Evolutionary conservation across 148 eudicot genomes (phyloP), one percentile per base, ranked within the genome.

Genomic region (Cornus florida): DNA sequence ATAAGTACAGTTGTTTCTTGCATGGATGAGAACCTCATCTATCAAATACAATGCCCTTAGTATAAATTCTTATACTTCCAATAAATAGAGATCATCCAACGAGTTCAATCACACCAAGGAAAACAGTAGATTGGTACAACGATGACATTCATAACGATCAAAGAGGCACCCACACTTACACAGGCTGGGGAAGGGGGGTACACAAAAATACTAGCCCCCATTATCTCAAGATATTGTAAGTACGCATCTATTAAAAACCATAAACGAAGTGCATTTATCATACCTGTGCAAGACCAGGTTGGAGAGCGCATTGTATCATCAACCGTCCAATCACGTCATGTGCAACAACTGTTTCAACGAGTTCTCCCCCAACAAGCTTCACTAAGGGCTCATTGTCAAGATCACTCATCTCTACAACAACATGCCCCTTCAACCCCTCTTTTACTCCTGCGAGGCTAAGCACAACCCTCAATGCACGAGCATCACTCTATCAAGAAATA

Each of bases 281-380:
- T 66, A 95, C 98, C 95, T 92, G 98, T 53, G 98, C 97, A 87
- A 95, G 97, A 77, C 98, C 98, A 78, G 98, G 98, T 84, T 95
- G 98, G n/a, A 95, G 83, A 84, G 98, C 98, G 88, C 98, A 95
- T 73, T 95, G 97, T 84, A 95, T 95, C 98, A 95, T 95, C 84
- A 95, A 82, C 60, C 98, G 92, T 57, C 98, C 98, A 77, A 95
- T 95, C 53, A 95, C 98, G 83, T 95, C 98, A 88, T 95, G 98
- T 3, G 98, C 98, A 76, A 95, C 98, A 78, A 95, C 97, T 38
- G 93, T 95, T 86, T 95, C 98, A 76, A 90, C 86, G 23, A 95
- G 88, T 72, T 92, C 95, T 77, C 95, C 95, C 17, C 98, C 97
- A 83, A 95, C 98, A 82, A 95, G 98, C 89, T 95, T 95, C 84